These are phyloP conservation scores for Emmonsiellopsis sp. DNA, from an alignment of 2,329 filamentous ascomycete species.

Conservation along the genomic window DNA sequence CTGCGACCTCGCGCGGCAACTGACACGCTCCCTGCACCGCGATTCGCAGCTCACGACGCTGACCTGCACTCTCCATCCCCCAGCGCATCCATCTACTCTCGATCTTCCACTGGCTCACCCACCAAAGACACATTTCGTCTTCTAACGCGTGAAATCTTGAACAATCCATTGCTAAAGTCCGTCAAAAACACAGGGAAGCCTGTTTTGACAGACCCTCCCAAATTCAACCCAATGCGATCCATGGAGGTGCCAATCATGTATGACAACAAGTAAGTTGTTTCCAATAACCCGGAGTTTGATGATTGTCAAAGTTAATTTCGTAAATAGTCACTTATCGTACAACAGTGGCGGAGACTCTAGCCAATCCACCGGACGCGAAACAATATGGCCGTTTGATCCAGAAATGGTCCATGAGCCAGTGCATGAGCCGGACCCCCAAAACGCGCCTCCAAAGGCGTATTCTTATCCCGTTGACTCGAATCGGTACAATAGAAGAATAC, in stretches of 20 bases:
- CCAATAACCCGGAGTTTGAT: neutral
- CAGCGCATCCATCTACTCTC: neutral
- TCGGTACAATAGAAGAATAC: slow-evolving; percentile 10
- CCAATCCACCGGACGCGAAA: slow-evolving; percentile 18
- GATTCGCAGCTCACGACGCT: neutral
- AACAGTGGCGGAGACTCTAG: slow-evolving; percentile 20
- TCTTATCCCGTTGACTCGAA: slow-evolving; percentile 13
- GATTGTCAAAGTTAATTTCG: slow-evolving; percentile 6
- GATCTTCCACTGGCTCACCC: slow-evolving; percentile 6
- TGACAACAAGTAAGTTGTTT: slow-evolving; percentile 19
- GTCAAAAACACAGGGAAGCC: slow-evolving; percentile 3
- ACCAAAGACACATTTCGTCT: slow-evolving; percentile 10
- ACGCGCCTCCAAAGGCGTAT: slow-evolving; percentile 12
- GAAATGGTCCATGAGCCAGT: neutral
- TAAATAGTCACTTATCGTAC: slow-evolving; percentile 16
- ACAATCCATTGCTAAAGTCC: slow-evolving; percentile 8
- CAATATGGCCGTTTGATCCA: slow-evolving; percentile 16
- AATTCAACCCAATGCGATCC: slow-evolving; percentile 13
- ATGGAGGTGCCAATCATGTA: slow-evolving; percentile 22
- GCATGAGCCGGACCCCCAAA: slow-evolving; percentile 1
- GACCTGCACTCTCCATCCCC: neutral
- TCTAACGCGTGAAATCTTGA: slow-evolving; percentile 14
- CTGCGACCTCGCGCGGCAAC: neutral
- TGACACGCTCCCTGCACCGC: neutral
- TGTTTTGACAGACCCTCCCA: slow-evolving; percentile 9